Evolutionary conservation across 345 rosid species (phyloP), one percentile per base, ranked within the genome.

Genomic region (Odontarrhena argentea): DNA sequence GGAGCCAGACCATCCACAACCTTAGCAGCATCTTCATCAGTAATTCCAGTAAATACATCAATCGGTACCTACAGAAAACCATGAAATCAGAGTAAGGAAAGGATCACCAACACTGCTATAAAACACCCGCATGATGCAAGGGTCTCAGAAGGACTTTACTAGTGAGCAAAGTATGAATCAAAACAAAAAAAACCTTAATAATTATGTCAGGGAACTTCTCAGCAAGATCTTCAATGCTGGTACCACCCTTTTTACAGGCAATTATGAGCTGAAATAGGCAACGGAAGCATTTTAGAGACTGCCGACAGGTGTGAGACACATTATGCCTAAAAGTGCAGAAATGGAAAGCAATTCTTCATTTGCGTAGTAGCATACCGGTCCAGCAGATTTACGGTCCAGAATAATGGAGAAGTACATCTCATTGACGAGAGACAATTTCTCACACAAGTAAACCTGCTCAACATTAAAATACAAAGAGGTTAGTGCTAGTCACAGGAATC

Each of bases 331-430:
- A 53, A 56, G 40, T 24, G 53, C 14, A 10, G 13, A 52, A 45
- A 11, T 9, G 41, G 11, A 55, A 32, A 48, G 36, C 3, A 49
- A n/a, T 3, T 37, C 13, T 4, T 34, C 6, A 34, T 34, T 55
- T 24, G 67, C 8, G 22, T 15, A 75, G 84, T 15, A 76, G 84
- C 87, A 46, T 89, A 95, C 99, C 43, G 98, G 99, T 42, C 97
- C 97, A 79, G 98, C 93, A 79, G 96, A 79, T 63, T 79, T 83
- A 64, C 98, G 93, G 83, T 95, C 99, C 41, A 95, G 85, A 70
- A 91, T 88, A 55, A 95, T 91, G 75, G 97, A 96, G 55, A 95
- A 91, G 84, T 95, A 95, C 98, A 91, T 95, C 93, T 95, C 99
- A 69, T 95, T 91, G 76, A 85, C 84, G 30, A 95, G 93, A 12